Evolutionary conservation across 495 filamentous ascomycete genomes (phyloP), one percentile per base, ranked within the genome.

Genomic region (Aspergillus sclerotiicarbonarius): DNA sequence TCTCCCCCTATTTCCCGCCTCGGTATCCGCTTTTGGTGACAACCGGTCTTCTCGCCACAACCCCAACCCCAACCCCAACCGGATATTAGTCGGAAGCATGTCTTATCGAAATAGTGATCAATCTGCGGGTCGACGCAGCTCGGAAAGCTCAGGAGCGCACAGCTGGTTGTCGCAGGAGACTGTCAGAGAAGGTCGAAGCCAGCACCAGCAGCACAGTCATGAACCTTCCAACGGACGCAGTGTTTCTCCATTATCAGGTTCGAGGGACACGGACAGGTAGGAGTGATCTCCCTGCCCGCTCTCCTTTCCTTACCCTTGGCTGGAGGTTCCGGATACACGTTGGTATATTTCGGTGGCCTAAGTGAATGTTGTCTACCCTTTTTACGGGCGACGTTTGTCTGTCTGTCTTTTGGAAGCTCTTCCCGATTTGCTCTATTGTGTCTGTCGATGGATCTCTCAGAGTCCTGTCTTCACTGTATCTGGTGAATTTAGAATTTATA

Each of bases 151-250:
- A 29, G 75, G 69, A 31, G 69, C 66, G 39, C 64, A 68, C 46
- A 78, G 76, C 61, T 76, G 67, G 58, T 60, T 69, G 29, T 76
- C 77, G n/a, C 76, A 81, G 49, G 76, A 77, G 30, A 81, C 74
- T 6, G 65, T 81, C 25, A 75, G 66, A 56, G 74, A 76, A 33
- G 62, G 62, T 45, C 67, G 69, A 20, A 54, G 35, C 31, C 58
- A 59, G 33, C 62, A 37, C 59, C 59, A 51, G 64, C 56, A 55
- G 57, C 67, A 55, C 20, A 61, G 56, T 20, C 57, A 61, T 39
- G 47, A 61, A n/a, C 39, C 62, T 15, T 55, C 64, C 9, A 59
- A 72, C 54, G 68, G 67, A 66, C 70, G 69, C 58, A 66, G 69
- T 60, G 56, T 64, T 10, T 72, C 69, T 12, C 58, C 63, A 4